Conservation (phyloP, 1,284 basidiomycete genomes). For the Cryptococcus wingfieldii region DNA sequence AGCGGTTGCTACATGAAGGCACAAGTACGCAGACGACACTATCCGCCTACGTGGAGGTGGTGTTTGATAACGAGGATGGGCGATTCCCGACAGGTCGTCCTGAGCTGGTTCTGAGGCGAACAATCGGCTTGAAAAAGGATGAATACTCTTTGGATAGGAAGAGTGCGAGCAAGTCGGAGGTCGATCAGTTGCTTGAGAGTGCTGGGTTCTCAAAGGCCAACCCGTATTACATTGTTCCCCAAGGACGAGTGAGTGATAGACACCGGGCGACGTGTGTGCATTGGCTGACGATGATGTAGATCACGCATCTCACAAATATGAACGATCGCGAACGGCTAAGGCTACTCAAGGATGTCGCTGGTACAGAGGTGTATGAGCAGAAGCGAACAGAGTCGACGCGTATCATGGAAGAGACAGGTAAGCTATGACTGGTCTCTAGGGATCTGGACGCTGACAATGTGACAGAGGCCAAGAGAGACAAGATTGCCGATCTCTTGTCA, state of each 20-base stretch:
- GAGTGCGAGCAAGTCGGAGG: constrained; percentile 84
- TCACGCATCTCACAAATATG: constrained; percentile 93
- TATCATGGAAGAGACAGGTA: constrained; percentile 90
- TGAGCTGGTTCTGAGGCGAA: constrained; percentile 79
- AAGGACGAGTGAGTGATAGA: constrained; percentile 70
- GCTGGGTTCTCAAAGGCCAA: constrained; percentile 97
- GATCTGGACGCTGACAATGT: neutral
- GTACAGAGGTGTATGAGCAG: constrained; percentile 97
- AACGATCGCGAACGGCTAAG: constrained; percentile 92
- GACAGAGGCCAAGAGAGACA: constrained; percentile 73
- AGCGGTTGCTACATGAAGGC: constrained; percentile 88
- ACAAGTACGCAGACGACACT: constrained; percentile 82
- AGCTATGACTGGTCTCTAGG: neutral
- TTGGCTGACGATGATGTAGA: constrained; percentile 53
- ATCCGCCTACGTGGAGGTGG: constrained; percentile 84
- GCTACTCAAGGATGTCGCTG: constrained; percentile 94
- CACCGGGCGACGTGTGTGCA: neutral
- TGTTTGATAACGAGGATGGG: constrained; percentile 73
- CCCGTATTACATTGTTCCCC: constrained; percentile 98
- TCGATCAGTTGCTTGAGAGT: constrained; percentile 90
- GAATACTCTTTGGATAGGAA: constrained; percentile 97
- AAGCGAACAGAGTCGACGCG: constrained; percentile 84
- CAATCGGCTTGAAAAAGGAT: constrained; percentile 97
- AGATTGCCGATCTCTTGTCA: constrained; percentile 83
- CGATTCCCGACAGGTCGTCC: constrained; percentile 85